These are phyloP conservation scores for Durusdinium trenchii DNA, from an alignment of 73 alveolate genomes.

Conservation along the genomic window DNA sequence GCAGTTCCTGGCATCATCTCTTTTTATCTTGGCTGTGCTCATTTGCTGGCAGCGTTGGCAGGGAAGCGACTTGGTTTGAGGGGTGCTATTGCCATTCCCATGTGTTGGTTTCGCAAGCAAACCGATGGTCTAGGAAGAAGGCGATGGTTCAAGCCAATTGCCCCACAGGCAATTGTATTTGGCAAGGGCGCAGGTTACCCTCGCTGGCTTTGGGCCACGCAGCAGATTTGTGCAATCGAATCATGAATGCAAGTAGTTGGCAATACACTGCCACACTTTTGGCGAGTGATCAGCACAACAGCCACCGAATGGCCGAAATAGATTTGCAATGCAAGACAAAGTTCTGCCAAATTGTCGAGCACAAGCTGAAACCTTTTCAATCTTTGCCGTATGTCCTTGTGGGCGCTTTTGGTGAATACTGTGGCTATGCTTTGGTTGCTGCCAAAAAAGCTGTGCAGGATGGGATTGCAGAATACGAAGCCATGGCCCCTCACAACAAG, in stretches of 20 bases:
- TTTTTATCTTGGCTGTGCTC: background rate
- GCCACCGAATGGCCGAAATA: background rate
- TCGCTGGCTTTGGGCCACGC: background rate
- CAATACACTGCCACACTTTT: background rate
- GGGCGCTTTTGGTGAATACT: background rate
- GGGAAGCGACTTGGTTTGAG: constrained; percentile 28
- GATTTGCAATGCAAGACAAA: background rate
- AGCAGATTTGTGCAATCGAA: background rate
- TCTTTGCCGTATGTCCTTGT: background rate
- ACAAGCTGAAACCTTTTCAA: background rate
- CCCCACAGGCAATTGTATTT: background rate
- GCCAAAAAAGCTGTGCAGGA: background rate
- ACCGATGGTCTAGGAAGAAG: background rate
- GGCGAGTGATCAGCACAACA: background rate
- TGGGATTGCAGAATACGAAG: background rate
- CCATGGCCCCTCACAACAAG: background rate
- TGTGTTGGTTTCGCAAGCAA: background rate
- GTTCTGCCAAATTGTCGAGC: background rate
- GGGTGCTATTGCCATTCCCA: constrained; percentile 19
- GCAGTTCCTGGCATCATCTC: background rate
- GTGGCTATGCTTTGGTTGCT: background rate
- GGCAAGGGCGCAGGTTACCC: background rate
- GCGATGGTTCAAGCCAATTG: background rate
- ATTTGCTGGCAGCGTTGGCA: background rate
- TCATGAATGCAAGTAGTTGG: background rate